Conservation (phyloP, 1,139 yeast genomes). For the Suhomyces maxii region DNA sequence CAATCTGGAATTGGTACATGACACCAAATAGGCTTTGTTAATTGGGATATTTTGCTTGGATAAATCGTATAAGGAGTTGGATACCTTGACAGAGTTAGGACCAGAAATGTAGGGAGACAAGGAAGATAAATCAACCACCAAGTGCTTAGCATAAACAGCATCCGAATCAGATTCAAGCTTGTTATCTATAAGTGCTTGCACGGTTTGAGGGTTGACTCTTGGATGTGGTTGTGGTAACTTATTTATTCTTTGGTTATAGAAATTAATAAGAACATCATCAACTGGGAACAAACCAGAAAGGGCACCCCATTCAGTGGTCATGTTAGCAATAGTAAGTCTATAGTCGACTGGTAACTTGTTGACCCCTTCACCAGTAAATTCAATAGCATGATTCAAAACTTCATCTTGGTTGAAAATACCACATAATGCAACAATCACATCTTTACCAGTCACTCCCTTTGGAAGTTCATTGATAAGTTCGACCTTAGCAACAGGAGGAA, state of each 20-base stretch:
- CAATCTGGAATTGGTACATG: slow-evolving; percentile 93
- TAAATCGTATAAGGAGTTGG: slow-evolving; percentile 74
- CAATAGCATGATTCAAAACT: slow-evolving; percentile 96
- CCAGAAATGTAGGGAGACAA: slow-evolving; percentile 93
- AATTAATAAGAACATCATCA: slow-evolving; percentile 70
- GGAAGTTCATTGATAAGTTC: slow-evolving; percentile 82
- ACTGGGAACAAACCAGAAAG: slow-evolving; percentile 95
- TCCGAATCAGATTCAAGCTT: slow-evolving; percentile 63
- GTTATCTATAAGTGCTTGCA: slow-evolving; percentile 49
- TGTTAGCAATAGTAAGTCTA: slow-evolving; percentile 93
- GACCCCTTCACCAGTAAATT: slow-evolving; percentile 88
- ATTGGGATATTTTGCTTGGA: slow-evolving; percentile 72
- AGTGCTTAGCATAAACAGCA: slow-evolving; percentile 84
- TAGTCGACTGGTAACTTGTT: slow-evolving; percentile 77
- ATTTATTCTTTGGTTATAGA: slow-evolving; percentile 69
- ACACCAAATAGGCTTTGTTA: slow-evolving; percentile 94
- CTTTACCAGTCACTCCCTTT: slow-evolving; percentile 90
- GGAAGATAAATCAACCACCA: slow-evolving; percentile 77
- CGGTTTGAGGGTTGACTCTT: slow-evolving; percentile 66
- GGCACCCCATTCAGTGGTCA: slow-evolving; percentile 99
- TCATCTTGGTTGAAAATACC: slow-evolving; percentile 95
- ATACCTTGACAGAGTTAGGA: slow-evolving; percentile 93
- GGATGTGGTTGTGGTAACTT: slow-evolving; percentile 82
- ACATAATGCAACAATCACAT: slow-evolving; percentile 93
- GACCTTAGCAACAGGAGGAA: slow-evolving; percentile 97